A percentile compares a stretch with the other conserved stretches of the same genome.
phyloP scores from a whole-genome alignment of 176 grass and related monocot genomes.

The Aegilops tauschii region DNA sequence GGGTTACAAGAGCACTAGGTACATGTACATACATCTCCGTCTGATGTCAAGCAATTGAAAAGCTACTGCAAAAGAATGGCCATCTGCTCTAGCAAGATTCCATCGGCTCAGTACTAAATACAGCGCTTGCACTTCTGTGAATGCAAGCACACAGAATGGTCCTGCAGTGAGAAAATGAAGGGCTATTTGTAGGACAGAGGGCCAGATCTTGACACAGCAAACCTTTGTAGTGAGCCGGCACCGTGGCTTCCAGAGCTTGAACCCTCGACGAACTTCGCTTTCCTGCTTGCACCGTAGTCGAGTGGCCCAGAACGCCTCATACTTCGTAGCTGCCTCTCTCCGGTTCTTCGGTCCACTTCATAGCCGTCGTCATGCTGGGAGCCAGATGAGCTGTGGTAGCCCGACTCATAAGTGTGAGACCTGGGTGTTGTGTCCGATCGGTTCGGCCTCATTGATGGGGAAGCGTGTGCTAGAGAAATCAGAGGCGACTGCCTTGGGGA shows the following conservation, averaged over 20 bases:
- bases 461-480: slow-evolving; percentile 78
- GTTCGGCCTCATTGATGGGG: slow-evolving; percentile 53
- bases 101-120: background rate
- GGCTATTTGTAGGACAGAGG: slow-evolving; percentile 81
- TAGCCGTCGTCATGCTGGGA: slow-evolving; percentile 59
- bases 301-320: slow-evolving; percentile 86
- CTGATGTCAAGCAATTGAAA: background rate
- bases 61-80: background rate
- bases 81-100: background rate
- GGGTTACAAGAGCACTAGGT: slow-evolving; percentile 24
- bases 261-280: slow-evolving; percentile 79
- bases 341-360: slow-evolving; percentile 54
- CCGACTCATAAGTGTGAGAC: slow-evolving; percentile 50
- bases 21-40: slow-evolving; percentile 18
- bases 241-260: slow-evolving; percentile 76
- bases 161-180: background rate
- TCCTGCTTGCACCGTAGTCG: slow-evolving; percentile 61
- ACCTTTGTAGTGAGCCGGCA: slow-evolving; percentile 56
- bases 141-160: background rate
- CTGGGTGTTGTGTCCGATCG: slow-evolving; percentile 53
- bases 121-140: background rate
- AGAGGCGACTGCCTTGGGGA: slow-evolving; percentile 89
- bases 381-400: slow-evolving; percentile 51
- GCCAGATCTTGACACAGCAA: slow-evolving; percentile 81
- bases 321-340: slow-evolving; percentile 61